phyloP scores from a whole-genome alignment of 2,329 filamentous ascomycete genomes.

The Colletotrichum lupini region DNA sequence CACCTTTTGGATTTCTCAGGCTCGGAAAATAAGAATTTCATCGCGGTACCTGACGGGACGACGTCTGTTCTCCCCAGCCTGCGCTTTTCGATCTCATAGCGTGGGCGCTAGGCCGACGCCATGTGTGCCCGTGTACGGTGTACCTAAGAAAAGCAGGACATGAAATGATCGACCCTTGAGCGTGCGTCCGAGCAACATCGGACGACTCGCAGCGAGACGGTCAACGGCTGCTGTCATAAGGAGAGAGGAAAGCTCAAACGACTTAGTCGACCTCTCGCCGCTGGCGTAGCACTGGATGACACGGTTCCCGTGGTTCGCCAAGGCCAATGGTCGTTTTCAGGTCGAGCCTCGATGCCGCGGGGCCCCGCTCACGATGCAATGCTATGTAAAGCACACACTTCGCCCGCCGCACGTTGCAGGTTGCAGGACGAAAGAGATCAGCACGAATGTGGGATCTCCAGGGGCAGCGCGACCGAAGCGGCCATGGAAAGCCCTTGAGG shows the following conservation, averaged over 20 bases:
- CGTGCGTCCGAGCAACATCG: slow-evolving; percentile 15
- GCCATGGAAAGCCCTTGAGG: background rate
- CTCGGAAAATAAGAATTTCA: background rate
- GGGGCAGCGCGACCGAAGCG: slow-evolving; percentile 19
- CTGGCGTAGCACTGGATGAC: slow-evolving; percentile 22
- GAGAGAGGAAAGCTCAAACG: slow-evolving; percentile 15
- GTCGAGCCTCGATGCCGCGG: slow-evolving; percentile 10
- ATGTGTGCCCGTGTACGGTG: background rate
- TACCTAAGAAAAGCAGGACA: slow-evolving; percentile 27
- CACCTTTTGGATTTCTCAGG: background rate
- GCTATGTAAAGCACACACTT: slow-evolving; percentile 18
- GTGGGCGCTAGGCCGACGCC: slow-evolving; percentile 15
- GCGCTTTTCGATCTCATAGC: background rate
- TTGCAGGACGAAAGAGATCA: slow-evolving; percentile 1
- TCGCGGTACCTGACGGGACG: slow-evolving; percentile 4
- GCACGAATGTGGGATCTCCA: slow-evolving; percentile 21
- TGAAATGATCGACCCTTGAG: slow-evolving; percentile 15
- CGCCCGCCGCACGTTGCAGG: slow-evolving; percentile 4
- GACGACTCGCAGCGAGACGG: background rate
- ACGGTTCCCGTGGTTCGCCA: slow-evolving; percentile 13
- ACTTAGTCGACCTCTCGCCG: background rate
- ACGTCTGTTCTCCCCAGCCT: slow-evolving; percentile 17
- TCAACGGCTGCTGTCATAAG: slow-evolving; percentile 4
- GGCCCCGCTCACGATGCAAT: slow-evolving; percentile 18
- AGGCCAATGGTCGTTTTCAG: slow-evolving; percentile 33